Conservation (phyloP, 2,329 filamentous ascomycete genomes). For the Neurospora sp. region DNA sequence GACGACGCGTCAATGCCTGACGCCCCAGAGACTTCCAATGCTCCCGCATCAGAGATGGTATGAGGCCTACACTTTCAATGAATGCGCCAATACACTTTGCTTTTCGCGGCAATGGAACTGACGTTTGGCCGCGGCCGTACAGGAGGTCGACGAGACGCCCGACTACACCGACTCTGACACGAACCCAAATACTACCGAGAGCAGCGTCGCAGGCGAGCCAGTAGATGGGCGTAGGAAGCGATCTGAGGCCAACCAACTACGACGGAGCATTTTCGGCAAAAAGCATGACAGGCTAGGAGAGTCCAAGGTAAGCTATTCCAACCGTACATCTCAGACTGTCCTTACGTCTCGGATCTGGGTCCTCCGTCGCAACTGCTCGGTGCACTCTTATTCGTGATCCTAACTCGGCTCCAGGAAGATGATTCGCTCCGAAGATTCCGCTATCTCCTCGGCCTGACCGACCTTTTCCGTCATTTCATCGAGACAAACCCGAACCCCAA, state of each 20-base stretch:
- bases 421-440: slow-evolving; percentile 90
- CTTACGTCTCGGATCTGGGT: slow-evolving; percentile 35
- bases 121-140: not conserved
- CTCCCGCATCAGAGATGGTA: slow-evolving; percentile 39
- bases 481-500: slow-evolving; percentile 93
- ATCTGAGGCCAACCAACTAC: slow-evolving; percentile 78
- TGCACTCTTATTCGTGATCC: not conserved
- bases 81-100: not conserved
- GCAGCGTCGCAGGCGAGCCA: slow-evolving; percentile 73
- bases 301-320: slow-evolving; percentile 58
- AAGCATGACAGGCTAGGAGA: slow-evolving; percentile 89
- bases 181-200: slow-evolving; percentile 62
- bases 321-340: not conserved
- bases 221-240: slow-evolving; percentile 75
- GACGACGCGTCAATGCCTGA: slow-evolving; percentile 56
- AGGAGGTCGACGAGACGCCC: slow-evolving; percentile 56
- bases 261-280: slow-evolving; percentile 86
- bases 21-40: slow-evolving; percentile 36
- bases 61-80: not conserved
- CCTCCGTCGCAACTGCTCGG: slow-evolving; percentile 17
- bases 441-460: slow-evolving; percentile 88
- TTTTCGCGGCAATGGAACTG: not conserved
- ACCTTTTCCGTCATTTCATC: slow-evolving; percentile 97
- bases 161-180: slow-evolving; percentile 59
- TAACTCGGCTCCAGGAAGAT: slow-evolving; percentile 56